Base-by-base conservation (phyloP, 2,329 filamentous ascomycete species). In the Penicillium nordicum region DNA sequence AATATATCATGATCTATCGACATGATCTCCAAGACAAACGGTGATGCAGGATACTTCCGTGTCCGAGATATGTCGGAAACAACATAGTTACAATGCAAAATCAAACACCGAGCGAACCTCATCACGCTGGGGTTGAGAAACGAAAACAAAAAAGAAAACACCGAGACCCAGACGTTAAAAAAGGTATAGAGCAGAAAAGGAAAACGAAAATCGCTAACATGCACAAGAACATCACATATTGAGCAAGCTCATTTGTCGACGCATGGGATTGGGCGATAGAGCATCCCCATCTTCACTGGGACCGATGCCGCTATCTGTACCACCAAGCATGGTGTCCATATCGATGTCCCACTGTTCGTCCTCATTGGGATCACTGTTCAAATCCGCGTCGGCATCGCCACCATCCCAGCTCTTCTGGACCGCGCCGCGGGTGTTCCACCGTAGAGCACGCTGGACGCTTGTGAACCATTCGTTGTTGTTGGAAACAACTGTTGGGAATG, bases 391-490 rank as follows among this genome's bases (percentile, higher is more conserved):
- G 1, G 67, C 71, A 8, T 63, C 57, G 53, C 79, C 72, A 50
- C 79, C 74, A 53, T 83, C 83, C 79, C 87, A 99, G 3, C 86
- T 90, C 74, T 97, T 97, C 75, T 99, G 94, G 53, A 88, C 88
- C 5, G 93, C 92, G 5, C 92, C 92, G 44, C 94, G 84, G 27
- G 89, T 93, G 76, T 99, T 99, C 94, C 94, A 99, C 60, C 92
- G 84, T 57, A 99, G 80, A 4, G 93, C 96, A 58, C 93, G 85
- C 51, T 90, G 91, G 47, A 99, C 91, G 68, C 90, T 95, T 74
- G 97, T 90, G 71, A 99, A 97, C 94, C 94, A 99, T 74, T 99
- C 94, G 1, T 88, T 89, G 59, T 88, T 88, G 61, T 88, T 90
- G 62, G 91, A 89, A 56, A 95, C 90, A 42, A 99, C 93, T 1